A percentile compares a stretch with the other conserved stretches of the same genome.
Conservation (phyloP, 1,139 yeast species). For the Pneumocystis sp. region DNA sequence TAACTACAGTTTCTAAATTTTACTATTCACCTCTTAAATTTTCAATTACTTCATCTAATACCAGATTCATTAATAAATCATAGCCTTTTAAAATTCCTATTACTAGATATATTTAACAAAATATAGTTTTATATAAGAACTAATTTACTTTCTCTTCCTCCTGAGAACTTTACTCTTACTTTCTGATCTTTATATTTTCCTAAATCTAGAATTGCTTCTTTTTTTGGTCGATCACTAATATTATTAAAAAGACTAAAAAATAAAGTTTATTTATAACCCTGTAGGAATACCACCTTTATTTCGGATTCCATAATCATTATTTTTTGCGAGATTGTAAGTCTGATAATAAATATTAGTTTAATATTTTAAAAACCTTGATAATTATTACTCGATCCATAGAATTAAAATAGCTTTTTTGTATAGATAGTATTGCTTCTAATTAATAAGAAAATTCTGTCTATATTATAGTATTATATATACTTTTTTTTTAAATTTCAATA, state of each 20-base stretch:
- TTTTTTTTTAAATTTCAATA: neutral
- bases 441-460: neutral
- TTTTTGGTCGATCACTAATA: slow-evolving; percentile 22
- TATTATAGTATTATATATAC: neutral
- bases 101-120: slow-evolving; percentile 26
- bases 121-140: neutral
- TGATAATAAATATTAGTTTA: neutral
- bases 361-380: neutral
- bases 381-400: neutral
- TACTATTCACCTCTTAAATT: slow-evolving; percentile 35
- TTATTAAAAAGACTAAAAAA: neutral
- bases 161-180: slow-evolving; percentile 66
- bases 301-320: neutral
- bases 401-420: neutral
- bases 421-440: neutral
- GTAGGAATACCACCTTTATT: neutral
- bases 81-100: slow-evolving; percentile 71
- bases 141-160: slow-evolving; percentile 49
- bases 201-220: slow-evolving; percentile 78
- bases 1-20: neutral
- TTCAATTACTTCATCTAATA: slow-evolving; percentile 71
- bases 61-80: slow-evolving; percentile 87
- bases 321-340: neutral
- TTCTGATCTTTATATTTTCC: slow-evolving; percentile 60
- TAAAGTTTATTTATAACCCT: neutral